Conservation (phyloP, 305 asterid genomes). For the Solanum chacoense region DNA sequence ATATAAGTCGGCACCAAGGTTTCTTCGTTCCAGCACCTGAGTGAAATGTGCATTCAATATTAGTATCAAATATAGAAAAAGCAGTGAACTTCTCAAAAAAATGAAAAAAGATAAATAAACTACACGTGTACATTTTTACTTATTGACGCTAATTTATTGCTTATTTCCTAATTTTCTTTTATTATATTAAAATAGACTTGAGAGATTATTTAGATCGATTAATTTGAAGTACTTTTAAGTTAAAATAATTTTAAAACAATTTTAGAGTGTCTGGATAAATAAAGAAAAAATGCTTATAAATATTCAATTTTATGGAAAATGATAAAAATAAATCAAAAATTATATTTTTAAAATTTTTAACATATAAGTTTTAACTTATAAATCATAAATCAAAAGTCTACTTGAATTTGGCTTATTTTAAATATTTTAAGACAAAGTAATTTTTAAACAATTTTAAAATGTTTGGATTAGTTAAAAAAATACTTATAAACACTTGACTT, state of each 20-base stretch:
- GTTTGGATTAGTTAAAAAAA: neutral
- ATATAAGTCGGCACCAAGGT: slow-evolving; percentile 68
- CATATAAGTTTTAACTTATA: neutral
- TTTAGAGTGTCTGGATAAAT: neutral
- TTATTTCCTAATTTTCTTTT: neutral
- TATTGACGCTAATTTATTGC: neutral
- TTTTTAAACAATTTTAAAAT: neutral
- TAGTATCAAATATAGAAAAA: neutral
- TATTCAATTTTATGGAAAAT: neutral
- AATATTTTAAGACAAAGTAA: neutral
- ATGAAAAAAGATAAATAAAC: neutral
- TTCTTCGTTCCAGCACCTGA: slow-evolving; percentile 27
- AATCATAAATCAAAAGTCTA: neutral
- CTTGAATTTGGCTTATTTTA: neutral
- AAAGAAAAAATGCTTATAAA: neutral
- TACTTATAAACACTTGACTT: neutral
- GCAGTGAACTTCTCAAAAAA: neutral
- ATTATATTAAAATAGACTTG: neutral
- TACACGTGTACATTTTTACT: neutral
- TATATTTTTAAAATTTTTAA: too few relatives aligned
- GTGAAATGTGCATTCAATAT: neutral
- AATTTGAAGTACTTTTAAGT: neutral
- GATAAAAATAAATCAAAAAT: neutral
- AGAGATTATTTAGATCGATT: neutral
- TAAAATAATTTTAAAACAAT: neutral